Percentiles rank a stretch among this genome's conserved stretches.
phyloP scores from a whole-genome alignment of 2,329 filamentous ascomycete genomes.

The Clarireedia hainanense region DNA sequence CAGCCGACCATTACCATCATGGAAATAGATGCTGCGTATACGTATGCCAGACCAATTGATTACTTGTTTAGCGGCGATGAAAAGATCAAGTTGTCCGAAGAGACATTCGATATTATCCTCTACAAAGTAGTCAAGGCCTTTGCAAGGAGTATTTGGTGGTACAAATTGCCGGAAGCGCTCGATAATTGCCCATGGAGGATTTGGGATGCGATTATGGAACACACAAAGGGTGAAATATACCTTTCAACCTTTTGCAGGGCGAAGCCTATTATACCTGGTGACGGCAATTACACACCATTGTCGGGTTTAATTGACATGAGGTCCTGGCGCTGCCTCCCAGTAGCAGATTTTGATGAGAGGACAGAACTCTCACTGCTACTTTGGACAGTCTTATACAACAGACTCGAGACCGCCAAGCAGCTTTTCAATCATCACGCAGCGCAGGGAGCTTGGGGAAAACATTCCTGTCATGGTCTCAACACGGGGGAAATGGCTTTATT shows the following conservation, averaged over 20 bases:
- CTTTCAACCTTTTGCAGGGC: too few relatives aligned
- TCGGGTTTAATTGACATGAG: background rate
- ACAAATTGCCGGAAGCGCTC: background rate
- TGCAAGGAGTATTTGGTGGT: background rate
- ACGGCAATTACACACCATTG: background rate
- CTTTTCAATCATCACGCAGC: background rate
- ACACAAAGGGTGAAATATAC: background rate
- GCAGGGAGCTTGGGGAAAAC: background rate
- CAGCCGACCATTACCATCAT: background rate
- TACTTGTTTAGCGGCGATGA: background rate
- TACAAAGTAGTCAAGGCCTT: background rate
- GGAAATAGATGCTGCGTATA: background rate
- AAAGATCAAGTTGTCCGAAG: background rate
- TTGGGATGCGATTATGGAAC: background rate
- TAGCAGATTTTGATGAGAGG: background rate
- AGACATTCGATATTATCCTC: background rate
- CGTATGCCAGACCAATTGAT: background rate
- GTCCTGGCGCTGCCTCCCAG: background rate
- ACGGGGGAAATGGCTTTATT: background rate
- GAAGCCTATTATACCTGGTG: background rate
- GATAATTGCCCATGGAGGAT: background rate
- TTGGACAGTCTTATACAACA: background rate
- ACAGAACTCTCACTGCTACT: background rate
- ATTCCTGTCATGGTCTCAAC: background rate
- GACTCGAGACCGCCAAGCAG: background rate